These are phyloP conservation scores for Cetradonia linearis DNA, from an alignment of 495 filamentous ascomycete genomes.

Conservation along the genomic window DNA sequence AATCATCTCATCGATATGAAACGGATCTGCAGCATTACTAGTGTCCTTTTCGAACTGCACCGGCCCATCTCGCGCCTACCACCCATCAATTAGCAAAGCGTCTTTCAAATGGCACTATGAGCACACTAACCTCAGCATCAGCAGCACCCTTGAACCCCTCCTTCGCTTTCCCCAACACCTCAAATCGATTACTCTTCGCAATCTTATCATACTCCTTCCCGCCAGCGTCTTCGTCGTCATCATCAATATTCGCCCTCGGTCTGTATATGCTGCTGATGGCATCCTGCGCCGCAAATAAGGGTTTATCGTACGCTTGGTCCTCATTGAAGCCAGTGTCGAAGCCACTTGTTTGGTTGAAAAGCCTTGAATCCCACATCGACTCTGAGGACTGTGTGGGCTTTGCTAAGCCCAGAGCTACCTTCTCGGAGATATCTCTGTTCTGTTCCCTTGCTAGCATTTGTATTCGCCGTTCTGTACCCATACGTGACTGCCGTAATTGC, in stretches of 20 bases:
- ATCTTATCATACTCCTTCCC: constrained; percentile 80
- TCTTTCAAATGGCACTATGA: constrained; percentile 23
- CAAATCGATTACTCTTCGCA: constrained; percentile 71
- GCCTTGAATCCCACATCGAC: constrained; percentile 88
- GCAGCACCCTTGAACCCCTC: constrained; percentile 78
- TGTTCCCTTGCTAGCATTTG: constrained; percentile 91
- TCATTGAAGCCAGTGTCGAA: constrained; percentile 92
- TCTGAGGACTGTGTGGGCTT: constrained; percentile 87
- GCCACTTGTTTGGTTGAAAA: constrained; percentile 90
- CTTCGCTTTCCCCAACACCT: constrained; percentile 77
- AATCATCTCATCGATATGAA: constrained; percentile 89
- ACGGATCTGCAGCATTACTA: constrained; percentile 57
- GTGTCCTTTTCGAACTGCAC: constrained; percentile 96
- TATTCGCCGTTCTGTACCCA: constrained; percentile 84
- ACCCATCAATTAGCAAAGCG: constrained; percentile 18
- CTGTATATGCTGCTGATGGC: constrained; percentile 93
- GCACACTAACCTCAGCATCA: constrained; percentile 64
- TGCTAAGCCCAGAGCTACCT: constrained; percentile 87
- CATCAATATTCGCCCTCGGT: constrained; percentile 55
- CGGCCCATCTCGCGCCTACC: constrained; percentile 67
- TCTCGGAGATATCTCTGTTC: constrained; percentile 94
- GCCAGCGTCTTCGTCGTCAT: constrained; percentile 68
- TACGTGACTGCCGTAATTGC: constrained; percentile 83
- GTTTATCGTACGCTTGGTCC: constrained; percentile 95
- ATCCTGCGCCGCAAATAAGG: constrained; percentile 92